These are phyloP conservation scores for Xanthoparmelia taractica DNA, from an alignment of 495 filamentous ascomycete species.

Conservation along the genomic window DNA sequence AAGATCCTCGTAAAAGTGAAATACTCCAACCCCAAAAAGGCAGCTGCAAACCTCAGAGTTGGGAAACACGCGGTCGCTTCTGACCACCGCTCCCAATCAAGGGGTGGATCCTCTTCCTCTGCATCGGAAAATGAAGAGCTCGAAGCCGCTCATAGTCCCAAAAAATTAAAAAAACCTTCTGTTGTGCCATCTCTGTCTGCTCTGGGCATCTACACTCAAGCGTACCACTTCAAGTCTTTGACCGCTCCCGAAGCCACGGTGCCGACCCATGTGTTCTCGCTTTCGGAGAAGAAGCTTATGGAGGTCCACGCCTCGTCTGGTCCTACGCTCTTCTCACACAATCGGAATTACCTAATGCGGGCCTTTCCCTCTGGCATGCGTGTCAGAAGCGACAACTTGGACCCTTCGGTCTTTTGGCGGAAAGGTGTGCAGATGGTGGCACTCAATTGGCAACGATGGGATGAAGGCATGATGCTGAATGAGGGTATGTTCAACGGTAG, in stretches of 20 bases:
- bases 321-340: slow-evolving; percentile 66
- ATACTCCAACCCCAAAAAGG: slow-evolving; percentile 46
- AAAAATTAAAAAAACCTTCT: slow-evolving; percentile 47
- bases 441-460: slow-evolving; percentile 88
- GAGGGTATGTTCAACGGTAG: slow-evolving; percentile 82
- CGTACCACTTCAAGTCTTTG: slow-evolving; percentile 68
- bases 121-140: slow-evolving; percentile 23
- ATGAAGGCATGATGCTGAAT: slow-evolving; percentile 93
- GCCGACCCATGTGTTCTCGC: slow-evolving; percentile 78
- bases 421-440: slow-evolving; percentile 88
- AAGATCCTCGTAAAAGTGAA: slow-evolving; percentile 93
- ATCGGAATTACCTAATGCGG: slow-evolving; percentile 76
- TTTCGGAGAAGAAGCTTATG: slow-evolving; percentile 71
- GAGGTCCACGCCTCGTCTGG: slow-evolving; percentile 57
- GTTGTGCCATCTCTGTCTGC: slow-evolving; percentile 64
- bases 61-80: not conserved
- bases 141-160: slow-evolving; percentile 1
- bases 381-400: slow-evolving; percentile 75
- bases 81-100: slow-evolving; percentile 2
- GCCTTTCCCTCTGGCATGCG: slow-evolving; percentile 80
- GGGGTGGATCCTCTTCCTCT: slow-evolving; percentile 13
- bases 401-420: slow-evolving; percentile 77
- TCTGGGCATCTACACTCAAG: slow-evolving; percentile 75
- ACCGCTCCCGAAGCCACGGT: slow-evolving; percentile 57
- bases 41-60: slow-evolving; percentile 24